Evolutionary conservation across 495 filamentous ascomycete species (phyloP).

Genomic region (Xylaria longipes): DNA sequence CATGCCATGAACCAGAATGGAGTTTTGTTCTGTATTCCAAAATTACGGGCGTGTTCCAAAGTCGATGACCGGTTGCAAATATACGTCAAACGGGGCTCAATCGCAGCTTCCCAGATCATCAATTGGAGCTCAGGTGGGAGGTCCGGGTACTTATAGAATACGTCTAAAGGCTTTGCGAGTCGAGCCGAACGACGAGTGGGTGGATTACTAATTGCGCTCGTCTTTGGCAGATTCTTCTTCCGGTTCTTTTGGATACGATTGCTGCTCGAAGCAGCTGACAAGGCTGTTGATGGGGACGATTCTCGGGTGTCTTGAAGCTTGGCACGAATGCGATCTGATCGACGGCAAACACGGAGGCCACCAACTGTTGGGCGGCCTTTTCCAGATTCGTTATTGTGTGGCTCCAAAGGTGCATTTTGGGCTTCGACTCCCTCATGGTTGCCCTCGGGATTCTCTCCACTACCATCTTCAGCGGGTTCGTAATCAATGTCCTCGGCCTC

Average conservation of each 20-base stretch:
- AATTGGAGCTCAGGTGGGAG: conserved; percentile 37
- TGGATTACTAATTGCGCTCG: not conserved
- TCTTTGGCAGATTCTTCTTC: not conserved
- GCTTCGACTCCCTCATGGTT: not conserved
- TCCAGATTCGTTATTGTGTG: not conserved
- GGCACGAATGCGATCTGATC: conserved; percentile 22
- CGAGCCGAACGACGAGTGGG: conserved; percentile 34
- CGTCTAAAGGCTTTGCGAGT: conserved; percentile 34
- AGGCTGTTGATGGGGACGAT: conserved; percentile 11
- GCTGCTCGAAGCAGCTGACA: not conserved
- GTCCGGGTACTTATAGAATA: conserved; percentile 32
- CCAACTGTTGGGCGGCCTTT: conserved; percentile 19
- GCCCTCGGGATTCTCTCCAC: not conserved
- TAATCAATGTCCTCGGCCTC: conserved; percentile 20
- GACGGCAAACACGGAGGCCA: conserved; percentile 18
- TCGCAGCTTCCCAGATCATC: conserved; percentile 40
- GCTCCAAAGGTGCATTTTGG: not conserved
- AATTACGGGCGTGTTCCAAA: not conserved
- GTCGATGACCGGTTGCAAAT: conserved; percentile 35
- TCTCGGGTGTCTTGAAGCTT: conserved; percentile 11
- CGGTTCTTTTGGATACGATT: conserved; percentile 19
- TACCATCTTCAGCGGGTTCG: not conserved
- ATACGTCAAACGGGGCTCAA: conserved; percentile 36
- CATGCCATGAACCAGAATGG: conserved; percentile 39
- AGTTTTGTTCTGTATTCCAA: conserved; percentile 29